phyloP scores from a whole-genome alignment of 1,284 basidiomycete species.

The Heliocybe sulcata region DNA sequence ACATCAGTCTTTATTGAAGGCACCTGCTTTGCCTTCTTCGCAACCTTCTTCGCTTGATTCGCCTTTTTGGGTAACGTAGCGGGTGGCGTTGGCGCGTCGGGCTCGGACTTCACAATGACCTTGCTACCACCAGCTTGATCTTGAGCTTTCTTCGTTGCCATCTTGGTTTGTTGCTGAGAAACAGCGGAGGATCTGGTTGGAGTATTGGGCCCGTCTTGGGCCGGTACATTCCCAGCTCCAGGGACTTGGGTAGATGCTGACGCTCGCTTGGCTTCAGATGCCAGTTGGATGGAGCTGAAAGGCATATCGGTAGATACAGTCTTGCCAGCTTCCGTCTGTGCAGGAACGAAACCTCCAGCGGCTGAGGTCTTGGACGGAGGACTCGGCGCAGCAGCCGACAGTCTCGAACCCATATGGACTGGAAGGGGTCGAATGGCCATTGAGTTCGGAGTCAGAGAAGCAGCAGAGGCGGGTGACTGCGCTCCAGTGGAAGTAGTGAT shows the following conservation, averaged over 20 bases:
- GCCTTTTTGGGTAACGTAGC: not conserved
- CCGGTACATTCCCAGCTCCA: not conserved
- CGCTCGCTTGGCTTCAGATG: not conserved
- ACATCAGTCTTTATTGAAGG: not conserved
- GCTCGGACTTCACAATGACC: not conserved
- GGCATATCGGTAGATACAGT: not conserved
- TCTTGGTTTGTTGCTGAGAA: not conserved
- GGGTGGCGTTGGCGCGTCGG: not conserved
- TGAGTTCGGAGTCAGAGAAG: not conserved
- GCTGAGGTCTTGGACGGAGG: not conserved
- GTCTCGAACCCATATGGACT: not conserved
- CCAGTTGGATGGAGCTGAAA: not conserved
- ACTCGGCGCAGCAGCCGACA: not conserved
- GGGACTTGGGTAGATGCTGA: not conserved
- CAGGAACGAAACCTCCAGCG: not conserved
- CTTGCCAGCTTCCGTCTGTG: not conserved
- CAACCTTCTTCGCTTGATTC: not conserved
- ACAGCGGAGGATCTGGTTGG: not conserved
- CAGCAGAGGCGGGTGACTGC: not conserved
- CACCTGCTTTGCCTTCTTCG: not conserved
- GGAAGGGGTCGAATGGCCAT: not conserved
- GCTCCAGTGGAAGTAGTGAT: not conserved
- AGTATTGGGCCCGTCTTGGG: not conserved
- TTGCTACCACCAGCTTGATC: not conserved
- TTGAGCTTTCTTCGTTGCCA: not conserved